Evolutionary conservation across 179 eudicot genomes (phyloP), one percentile per base, ranked within the genome.

Genomic region (Silene coronaria): DNA sequence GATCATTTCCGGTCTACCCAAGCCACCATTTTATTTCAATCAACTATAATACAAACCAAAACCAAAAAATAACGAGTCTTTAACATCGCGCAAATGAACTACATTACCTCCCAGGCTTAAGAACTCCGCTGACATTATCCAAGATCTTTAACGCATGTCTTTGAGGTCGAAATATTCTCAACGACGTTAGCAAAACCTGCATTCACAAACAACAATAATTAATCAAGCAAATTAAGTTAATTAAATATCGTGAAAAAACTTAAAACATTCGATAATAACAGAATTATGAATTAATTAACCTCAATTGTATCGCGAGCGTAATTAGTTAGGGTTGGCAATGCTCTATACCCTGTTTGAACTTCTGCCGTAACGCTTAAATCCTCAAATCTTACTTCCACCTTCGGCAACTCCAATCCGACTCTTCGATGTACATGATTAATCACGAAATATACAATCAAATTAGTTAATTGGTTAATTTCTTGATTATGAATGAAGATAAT

Each of bases 301-400:
- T 93, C 98, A 14, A 90, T 62, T 34, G 78, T 76, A 70, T 93
- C 88, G 57, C 93, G 90, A 75, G 82, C 61, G 74, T 75, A 89
- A 67, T 94, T 94, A 7, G 86, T 42, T 19, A 94, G 72, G 46
- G 98, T 92, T 57, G 98, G 98, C 85, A 94, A 79, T 58, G 98
- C 98, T 89, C 98, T 89, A 21, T 85, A 84, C 16, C 98, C 98
- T 0, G 86, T 81, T 68, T 87, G 84, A 36, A 90, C 96, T 27
- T 88, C 79, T 0, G 97, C 96, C 9, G 45, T 72, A 55, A 92
- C 67, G 12, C 80, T 84, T 48, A 94, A 76, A 38, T 87, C 72
- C 77, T 89, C 83, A 22, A 89, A 94, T 78, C 98, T 82, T 70
- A 94, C 97, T 83, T 94, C 98, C 11, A 94, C 88, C 22, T 77